Evolutionary conservation across 352 stramenopile species (phyloP), one percentile per base, ranked within the genome.

Genomic region (Phytophthora palmivora): DNA sequence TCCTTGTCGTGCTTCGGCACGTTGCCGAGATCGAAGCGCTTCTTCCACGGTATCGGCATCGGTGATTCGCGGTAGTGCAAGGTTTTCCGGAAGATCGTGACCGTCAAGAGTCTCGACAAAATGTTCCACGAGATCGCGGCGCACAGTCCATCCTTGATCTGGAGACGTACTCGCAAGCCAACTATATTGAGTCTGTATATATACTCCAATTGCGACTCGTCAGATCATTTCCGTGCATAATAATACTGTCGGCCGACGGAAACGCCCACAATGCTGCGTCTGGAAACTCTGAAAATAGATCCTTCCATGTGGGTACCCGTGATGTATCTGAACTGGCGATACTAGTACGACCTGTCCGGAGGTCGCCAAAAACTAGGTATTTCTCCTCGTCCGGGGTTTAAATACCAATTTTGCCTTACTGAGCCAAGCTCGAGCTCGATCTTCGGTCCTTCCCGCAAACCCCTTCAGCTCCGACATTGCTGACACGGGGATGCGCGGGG

Each of bases 181-280:
- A 32, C 46, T 0, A 53, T 18, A 32, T 53, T 43, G 28, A 53
- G 10, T 18, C 46, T 32, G 19, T 53, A 12, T 19, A 53, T 8
- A 19, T 53, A 42, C 19, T 53, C n/a, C 6, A 53, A 22, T 3
- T 18, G 19, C 9, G 32, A 53, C 10, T 53, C 16, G 15, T 42
- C 34, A 5, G 30, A 43, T 14, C 18, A 18, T 10, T 53, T 43
- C 30, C 9, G 8, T 8, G 28, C 46, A 16, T 30, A 14, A 6
- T 14, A 53, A 18, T 41, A 33, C 3, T 53, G 46, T 18, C 46
- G 39, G 1, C 9, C 28, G 19, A 43, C 30, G 33, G 16, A 43
- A 12, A 43, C 46, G 46, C 34, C 33, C n/a, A 16, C 46, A 53
- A 16, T 43, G 43, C 24, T 53, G 42, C 26, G 26, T 16, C 42